These are phyloP conservation scores for Blastobotrys capitulatus DNA, from an alignment of 1,139 yeast genomes.

Conservation along the genomic window DNA sequence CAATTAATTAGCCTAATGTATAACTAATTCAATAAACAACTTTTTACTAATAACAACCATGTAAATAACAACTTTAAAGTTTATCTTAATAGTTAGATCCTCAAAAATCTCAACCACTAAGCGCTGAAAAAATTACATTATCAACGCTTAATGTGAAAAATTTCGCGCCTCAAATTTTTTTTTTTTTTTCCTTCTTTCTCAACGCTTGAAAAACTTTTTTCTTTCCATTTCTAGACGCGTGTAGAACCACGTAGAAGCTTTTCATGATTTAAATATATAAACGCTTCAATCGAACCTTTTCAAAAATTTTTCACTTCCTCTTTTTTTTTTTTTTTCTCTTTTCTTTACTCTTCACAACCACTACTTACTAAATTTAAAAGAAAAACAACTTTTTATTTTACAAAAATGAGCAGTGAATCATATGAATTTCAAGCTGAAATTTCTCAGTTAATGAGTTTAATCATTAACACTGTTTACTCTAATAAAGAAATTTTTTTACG, in stretches of 20 bases:
- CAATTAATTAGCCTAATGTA: no score
- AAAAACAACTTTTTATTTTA: background rate
- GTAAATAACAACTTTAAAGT: no score
- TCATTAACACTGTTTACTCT: conserved; percentile 99
- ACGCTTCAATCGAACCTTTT: background rate
- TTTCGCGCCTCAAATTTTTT: background rate
- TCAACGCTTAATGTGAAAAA: no score
- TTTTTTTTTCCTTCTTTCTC: background rate
- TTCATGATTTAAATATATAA: conserved; percentile 6
- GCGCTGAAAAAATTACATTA: no score
- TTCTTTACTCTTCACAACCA: conserved; percentile 2
- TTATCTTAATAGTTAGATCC: no score
- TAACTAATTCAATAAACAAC: no score
- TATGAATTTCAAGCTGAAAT: conserved; percentile 99
- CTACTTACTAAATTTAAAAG: background rate
- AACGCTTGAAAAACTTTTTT: background rate
- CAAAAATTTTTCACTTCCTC: background rate
- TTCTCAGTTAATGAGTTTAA: conserved; percentile 99
- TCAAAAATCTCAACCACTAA: no score
- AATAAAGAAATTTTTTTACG: conserved; percentile 99
- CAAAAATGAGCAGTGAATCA: conserved; percentile 27
- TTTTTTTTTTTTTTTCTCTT: background rate
- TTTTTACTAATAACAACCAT: no score
- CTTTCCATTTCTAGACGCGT: conserved; percentile 1
- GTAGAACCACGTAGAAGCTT: conserved; percentile 17